Conservation (phyloP, 495 filamentous ascomycete genomes). For the Friedmanniomyces endolithicus region DNA sequence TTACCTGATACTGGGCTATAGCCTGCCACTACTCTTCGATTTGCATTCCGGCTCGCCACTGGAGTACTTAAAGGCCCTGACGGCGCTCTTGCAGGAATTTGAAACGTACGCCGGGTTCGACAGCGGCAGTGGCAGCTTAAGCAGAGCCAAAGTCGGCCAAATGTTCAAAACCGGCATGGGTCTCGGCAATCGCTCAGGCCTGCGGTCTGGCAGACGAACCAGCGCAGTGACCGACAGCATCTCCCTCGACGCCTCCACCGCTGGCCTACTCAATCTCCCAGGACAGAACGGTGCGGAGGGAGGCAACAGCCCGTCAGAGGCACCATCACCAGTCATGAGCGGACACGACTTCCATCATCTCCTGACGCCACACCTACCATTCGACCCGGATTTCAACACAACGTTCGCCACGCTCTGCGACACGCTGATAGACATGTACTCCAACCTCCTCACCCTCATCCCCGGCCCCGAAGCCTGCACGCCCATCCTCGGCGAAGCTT, state of each 20-base stretch:
- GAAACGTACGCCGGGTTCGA: constrained; percentile 71
- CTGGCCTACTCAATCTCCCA: constrained; percentile 3
- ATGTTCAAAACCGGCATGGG: constrained; percentile 73
- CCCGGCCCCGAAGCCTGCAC: constrained; percentile 32
- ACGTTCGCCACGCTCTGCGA: constrained; percentile 97
- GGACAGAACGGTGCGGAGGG: constrained; percentile 27
- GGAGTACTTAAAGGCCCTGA: constrained; percentile 80
- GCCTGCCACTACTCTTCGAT: constrained; percentile 77
- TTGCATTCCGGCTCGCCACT: constrained; percentile 60
- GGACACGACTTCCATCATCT: constrained; percentile 56
- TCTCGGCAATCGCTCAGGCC: constrained; percentile 42
- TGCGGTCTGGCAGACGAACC: constrained; percentile 48
- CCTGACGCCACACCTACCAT: constrained; percentile 81
- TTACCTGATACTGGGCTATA: constrained; percentile 84
- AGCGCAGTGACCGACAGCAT: constrained; percentile 57
- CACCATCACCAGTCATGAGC: not conserved
- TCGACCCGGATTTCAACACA: constrained; percentile 95
- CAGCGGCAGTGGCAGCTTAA: constrained; percentile 53
- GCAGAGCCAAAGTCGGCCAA: constrained; percentile 64
- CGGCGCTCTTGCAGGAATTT: constrained; percentile 79
- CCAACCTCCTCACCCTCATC: constrained; percentile 59
- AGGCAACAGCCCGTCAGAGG: constrained; percentile 12
- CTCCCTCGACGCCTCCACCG: constrained; percentile 31
- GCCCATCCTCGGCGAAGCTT: constrained; percentile 56
- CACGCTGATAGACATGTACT: constrained; percentile 85